A percentile compares a stretch with the other conserved stretches of the same genome.
Conservation (phyloP, 129 eudicot genomes). For the Arctium lappa region DNA sequence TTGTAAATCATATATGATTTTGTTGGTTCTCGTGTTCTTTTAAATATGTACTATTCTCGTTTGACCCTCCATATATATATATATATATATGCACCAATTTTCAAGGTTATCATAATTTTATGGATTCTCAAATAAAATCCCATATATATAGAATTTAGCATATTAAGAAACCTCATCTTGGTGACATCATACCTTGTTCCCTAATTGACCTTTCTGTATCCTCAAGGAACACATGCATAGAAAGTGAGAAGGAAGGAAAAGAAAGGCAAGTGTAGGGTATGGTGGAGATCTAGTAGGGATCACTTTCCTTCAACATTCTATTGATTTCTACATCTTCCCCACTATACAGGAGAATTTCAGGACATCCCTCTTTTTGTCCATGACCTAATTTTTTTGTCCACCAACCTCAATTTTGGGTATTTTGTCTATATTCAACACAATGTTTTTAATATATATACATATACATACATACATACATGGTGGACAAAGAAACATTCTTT, state of each 20-base stretch:
- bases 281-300: slow-evolving; percentile 46
- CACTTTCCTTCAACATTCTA: slow-evolving; percentile 21
- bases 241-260: slow-evolving; percentile 9
- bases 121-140: too few species aligned
- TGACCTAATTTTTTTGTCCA: slow-evolving; percentile 41
- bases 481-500: background rate
- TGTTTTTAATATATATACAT: too few species aligned
- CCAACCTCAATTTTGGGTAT: slow-evolving; percentile 19
- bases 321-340: slow-evolving; percentile 23
- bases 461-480: background rate
- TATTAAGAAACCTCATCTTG: background rate
- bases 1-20: too few species aligned
- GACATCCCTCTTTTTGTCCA: slow-evolving; percentile 22
- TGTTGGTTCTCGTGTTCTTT: too few species aligned
- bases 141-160: background rate
- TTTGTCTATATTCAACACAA: background rate
- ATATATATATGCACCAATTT: too few species aligned
- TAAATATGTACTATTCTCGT: too few species aligned
- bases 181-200: slow-evolving; percentile 33
- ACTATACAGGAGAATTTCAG: slow-evolving; percentile 28
- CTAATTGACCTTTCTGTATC: slow-evolving; percentile 36
- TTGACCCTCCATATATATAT: too few species aligned
- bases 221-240: slow-evolving; percentile 32
- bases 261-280: slow-evolving; percentile 31
- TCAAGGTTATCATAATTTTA: too few species aligned